phyloP scores from a whole-genome alignment of 2,329 filamentous ascomycete species.

The Penicillium sp. region DNA sequence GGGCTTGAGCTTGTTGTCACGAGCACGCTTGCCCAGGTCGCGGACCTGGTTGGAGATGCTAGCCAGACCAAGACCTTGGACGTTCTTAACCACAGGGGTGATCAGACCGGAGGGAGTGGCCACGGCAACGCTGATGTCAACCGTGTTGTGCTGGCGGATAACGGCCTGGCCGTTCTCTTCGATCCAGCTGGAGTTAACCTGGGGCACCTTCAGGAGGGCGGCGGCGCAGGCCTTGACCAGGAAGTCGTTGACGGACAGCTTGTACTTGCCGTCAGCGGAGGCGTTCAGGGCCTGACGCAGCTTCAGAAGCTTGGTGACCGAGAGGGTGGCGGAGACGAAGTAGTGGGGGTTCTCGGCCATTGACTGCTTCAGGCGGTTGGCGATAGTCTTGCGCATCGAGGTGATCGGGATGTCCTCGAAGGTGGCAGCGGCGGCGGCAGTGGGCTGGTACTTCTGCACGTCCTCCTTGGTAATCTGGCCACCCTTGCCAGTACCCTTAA shows the following conservation, averaged over 20 bases:
- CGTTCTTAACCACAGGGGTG: slow-evolving; percentile 91
- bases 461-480: slow-evolving; percentile 89
- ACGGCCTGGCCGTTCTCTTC: slow-evolving; percentile 67
- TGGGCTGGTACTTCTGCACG: slow-evolving; percentile 75
- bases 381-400: slow-evolving; percentile 98
- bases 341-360: slow-evolving; percentile 95
- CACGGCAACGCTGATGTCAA: slow-evolving; percentile 93
- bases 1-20: slow-evolving; percentile 97
- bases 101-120: slow-evolving; percentile 90
- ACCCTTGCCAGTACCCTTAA: slow-evolving; percentile 83
- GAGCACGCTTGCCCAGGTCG: slow-evolving; percentile 91
- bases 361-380: slow-evolving; percentile 81
- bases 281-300: slow-evolving; percentile 90
- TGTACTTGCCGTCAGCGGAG: slow-evolving; percentile 86
- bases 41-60: slow-evolving; percentile 86
- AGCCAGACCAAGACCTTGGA: slow-evolving; percentile 79
- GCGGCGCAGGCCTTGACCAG: slow-evolving; percentile 91
- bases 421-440: slow-evolving; percentile 54
- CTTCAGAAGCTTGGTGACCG: slow-evolving; percentile 91
- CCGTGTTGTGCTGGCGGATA: slow-evolving; percentile 88
- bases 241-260: slow-evolving; percentile 99
- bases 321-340: slow-evolving; percentile 87
- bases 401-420: slow-evolving; percentile 81
- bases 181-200: slow-evolving; percentile 91
- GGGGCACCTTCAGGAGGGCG: slow-evolving; percentile 87